phyloP scores from a whole-genome alignment of 2,329 filamentous ascomycete genomes.

The Exserohilum rostratum region DNA sequence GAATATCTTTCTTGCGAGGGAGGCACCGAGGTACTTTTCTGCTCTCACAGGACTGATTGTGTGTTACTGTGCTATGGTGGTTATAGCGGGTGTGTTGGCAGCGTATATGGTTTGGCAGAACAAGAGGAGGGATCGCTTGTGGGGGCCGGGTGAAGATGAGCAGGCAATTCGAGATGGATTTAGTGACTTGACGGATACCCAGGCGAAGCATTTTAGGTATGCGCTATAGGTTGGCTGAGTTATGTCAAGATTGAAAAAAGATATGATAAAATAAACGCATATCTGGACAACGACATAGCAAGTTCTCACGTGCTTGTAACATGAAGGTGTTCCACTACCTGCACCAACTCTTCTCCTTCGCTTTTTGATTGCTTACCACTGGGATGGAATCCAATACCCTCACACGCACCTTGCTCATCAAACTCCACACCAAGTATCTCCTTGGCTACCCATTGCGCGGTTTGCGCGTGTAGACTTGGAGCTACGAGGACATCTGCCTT shows the following conservation, averaged over 20 bases:
- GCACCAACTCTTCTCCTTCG: neutral
- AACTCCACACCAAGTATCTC: conserved; percentile 49
- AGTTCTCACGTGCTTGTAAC: neutral
- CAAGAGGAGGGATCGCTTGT: conserved; percentile 34
- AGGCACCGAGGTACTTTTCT: conserved; percentile 54
- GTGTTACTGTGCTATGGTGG: conserved; percentile 54
- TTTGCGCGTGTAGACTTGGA: conserved; percentile 54
- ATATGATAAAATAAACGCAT: no score
- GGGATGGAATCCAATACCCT: conserved; percentile 42
- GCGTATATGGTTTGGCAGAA: conserved; percentile 45
- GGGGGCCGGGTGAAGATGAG: conserved; percentile 37
- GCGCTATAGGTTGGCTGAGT: conserved; percentile 26
- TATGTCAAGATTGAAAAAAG: no score
- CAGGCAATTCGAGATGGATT: conserved; percentile 44
- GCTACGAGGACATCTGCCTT: conserved; percentile 30
- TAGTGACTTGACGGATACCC: conserved; percentile 42
- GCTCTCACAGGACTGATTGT: conserved; percentile 52
- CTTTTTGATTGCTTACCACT: neutral
- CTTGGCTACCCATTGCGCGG: conserved; percentile 54
- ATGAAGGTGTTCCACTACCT: neutral
- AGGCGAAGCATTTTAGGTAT: conserved; percentile 45
- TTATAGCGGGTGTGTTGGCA: conserved; percentile 35
- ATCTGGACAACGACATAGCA: neutral
- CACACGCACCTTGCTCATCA: conserved; percentile 45
- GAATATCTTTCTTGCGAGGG: conserved; percentile 54